Base-by-base conservation (phyloP, 768 basidiomycete genomes). In the Boletus speciosus region DNA sequence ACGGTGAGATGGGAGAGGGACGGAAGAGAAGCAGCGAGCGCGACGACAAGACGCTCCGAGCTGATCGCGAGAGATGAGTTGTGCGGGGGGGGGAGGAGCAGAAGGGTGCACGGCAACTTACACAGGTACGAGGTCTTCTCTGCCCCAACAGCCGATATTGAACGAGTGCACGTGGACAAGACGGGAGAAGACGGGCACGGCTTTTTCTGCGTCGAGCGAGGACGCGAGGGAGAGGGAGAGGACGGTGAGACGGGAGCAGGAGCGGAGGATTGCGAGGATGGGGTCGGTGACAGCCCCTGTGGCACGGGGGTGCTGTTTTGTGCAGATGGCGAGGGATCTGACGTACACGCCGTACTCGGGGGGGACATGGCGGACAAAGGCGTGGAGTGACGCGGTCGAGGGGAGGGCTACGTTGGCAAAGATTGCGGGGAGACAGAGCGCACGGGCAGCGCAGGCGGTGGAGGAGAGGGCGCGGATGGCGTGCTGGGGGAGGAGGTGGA, bases 31-130 rank as follows among this genome's bases (percentile, higher is more conserved):
- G 82, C 80, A 0, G 86, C 86, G 56, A 90, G 83, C 6, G 82
- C 78, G 15, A 88, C 86, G 51, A 81, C 83, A 1, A 88, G 75
- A 25, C 87, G 76, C 64, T 90, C 87, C 69, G 68, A 73, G 21
- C 67, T 64, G 52, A 39, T 14, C 12, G 35, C 12, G 39, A 21
- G 16, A 10, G 55, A 39, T 67, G 21, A 56, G 51, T n/a, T 19
- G 16, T 2, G 48, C 2, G 44, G 16, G n/a, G 5, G 42, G 5
- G 3, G 44, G 16, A 16, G 5, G 42, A 6, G 3, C 0, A 19
- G 25, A 16, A 5, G 5, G 0, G 16, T 10, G 2, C 3, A 32
- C 5, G 6, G n/a, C 5, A 5, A 71, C 76, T 60, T 61, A 77
- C 76, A 77, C 52, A 5, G 74, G 76, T 0, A 65, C 52, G 51